A percentile compares a stretch with the other conserved stretches of the same genome.
Conservation (phyloP, 768 basidiomycete species). For the Pleurotus ostreatus region DNA sequence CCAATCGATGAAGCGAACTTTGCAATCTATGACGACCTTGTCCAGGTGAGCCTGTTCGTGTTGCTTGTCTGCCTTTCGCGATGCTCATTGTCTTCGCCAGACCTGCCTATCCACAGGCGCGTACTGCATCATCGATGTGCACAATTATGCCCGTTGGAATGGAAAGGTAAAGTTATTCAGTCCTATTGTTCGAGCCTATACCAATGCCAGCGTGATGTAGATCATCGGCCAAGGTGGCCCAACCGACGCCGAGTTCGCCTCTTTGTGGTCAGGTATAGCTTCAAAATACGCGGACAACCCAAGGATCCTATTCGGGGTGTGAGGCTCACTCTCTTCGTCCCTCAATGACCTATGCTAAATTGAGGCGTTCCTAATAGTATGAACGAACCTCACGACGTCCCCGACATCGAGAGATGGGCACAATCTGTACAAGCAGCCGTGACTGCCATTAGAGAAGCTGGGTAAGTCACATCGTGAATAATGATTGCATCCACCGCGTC, state of each 20-base stretch:
- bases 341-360: not conserved
- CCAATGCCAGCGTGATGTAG: constrained; percentile 14
- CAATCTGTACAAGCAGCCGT: constrained; percentile 54
- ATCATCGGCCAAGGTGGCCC: constrained; percentile 66
- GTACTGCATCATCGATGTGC: constrained; percentile 52
- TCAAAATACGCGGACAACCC: constrained; percentile 37
- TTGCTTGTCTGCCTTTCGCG: not conserved
- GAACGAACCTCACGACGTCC: constrained; percentile 64
- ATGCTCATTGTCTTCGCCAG: constrained; percentile 10
- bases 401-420: constrained; percentile 45
- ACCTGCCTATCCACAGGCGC: constrained; percentile 45
- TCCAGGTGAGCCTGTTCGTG: constrained; percentile 28
- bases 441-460: constrained; percentile 55
- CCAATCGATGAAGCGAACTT: constrained; percentile 40
- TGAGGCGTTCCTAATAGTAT: constrained; percentile 28
- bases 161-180: constrained; percentile 25
- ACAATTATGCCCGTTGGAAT: constrained; percentile 60
- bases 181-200: too few relatives aligned
- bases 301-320: constrained; percentile 48
- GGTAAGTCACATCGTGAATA: constrained; percentile 20
- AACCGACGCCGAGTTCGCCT: constrained; percentile 47
- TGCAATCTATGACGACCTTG: constrained; percentile 45
- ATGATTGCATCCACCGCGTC: not conserved
- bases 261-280: constrained; percentile 50
- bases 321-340: constrained; percentile 13